Evolutionary conservation across 2,329 filamentous ascomycete genomes (phyloP), one percentile per base, ranked within the genome.

Genomic region (Diaporthe sp.): DNA sequence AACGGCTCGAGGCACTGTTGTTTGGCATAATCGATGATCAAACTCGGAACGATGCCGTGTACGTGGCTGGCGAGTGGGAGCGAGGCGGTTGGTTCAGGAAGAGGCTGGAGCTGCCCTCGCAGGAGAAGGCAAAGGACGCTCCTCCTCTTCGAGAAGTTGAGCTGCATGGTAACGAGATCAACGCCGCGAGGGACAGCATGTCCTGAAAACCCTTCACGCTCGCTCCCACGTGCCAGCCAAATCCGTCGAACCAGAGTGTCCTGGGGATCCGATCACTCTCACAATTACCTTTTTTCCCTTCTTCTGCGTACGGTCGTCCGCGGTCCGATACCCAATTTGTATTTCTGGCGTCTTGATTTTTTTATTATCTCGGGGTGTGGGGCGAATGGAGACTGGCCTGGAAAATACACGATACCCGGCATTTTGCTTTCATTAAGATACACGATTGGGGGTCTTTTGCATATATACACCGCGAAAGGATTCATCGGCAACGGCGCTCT

Each of bases 81-180:
- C 86, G 87, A n/a, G 95, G 95, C 5, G 95, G 95, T 1, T 98
- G 95, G 95, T 97, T 98, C 74, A 72, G 74, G 67, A 76, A 72
- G 37, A 72, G 75, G 46, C 49, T 74, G 17, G 74, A 76, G 31
- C 55, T 78, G 10, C 74, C 74, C 19, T 19, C 62, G 15, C 44
- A 61, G 17, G 71, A 62, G 8, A 62, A 75, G 44, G 76, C 76
- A 51, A 75, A 73, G 25, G 73, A 75, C n/a, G 70, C 76, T 13
- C 55, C 73, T 4, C 17, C 70, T 34, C 65, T 77, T 13, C 70
- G 76, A 31, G 49, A 58, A 0, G 71, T 67, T 19, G 55, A 75
- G 34, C 25, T 77, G 49, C 68, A 75, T 39, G 76, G 62, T 22
- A 73, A 75, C 42, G 73, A 75, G 46, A 68, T 73, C 49, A 77